Evolutionary conservation across 2,329 filamentous ascomycete species (phyloP), one percentile per base, ranked within the genome.

Genomic region (Calonectria pseudoturangicola): DNA sequence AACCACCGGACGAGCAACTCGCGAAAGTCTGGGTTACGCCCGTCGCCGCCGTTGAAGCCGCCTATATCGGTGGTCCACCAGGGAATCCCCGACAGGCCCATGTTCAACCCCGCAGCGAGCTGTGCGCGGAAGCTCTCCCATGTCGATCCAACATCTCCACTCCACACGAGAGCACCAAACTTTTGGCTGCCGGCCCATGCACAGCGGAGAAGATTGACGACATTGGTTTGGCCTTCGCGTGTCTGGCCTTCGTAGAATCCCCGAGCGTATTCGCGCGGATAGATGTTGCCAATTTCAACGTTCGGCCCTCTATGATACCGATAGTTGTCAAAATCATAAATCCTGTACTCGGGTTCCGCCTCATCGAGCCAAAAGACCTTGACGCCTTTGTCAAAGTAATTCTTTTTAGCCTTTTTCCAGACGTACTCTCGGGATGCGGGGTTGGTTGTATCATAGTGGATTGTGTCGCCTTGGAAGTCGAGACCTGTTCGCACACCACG

Each of bases 51-150:
- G 77, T 93, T 91, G 79, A 94, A 93, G 0, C 92, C 92, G 2
- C 92, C 92, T 66, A 93, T 93, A 76, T 93, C 92, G 0, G 92
- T 93, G 0, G 92, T 93, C 91, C 91, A 93, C 91, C 91, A 93
- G 0, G 91, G 88, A 13, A 93, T 86, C 0, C 92, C 92, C 0
- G 91, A 86, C 6, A 93, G 83, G 0, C 91, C 92, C 89, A 93
- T 92, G 78, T 92, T 92, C 28, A 93, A 83, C 0, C 92, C 92
- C 0, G 92, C 92, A 0, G 90, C 86, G 3, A 93, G 83, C 79
- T 93, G 91, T 72, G 89, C 87, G 8, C 89, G 87, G 63, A 93
- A 86, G 27, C 87, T 90, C 2, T 81, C 81, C 92, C 92, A 93
- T 0, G 89, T 91, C 0, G 88, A 91, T 0, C 91, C 92, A 66